Percentiles rank a stretch among this genome's conserved stretches.
Conservation (phyloP, 352 stramenopile genomes). For the Elongisporangium undulatum region DNA sequence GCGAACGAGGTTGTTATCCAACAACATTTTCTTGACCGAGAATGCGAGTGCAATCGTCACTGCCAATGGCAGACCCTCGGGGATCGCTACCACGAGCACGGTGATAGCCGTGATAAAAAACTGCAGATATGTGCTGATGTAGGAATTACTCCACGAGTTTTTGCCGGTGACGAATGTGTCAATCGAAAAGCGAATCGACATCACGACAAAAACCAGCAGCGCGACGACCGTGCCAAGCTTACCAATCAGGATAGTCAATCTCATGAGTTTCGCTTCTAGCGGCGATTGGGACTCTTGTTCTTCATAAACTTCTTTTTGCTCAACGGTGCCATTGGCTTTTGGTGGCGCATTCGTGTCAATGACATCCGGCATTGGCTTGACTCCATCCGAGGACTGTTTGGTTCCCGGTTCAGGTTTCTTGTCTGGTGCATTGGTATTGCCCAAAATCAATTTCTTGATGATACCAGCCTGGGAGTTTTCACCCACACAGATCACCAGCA, state of each 20-base stretch:
- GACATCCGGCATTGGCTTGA: not conserved
- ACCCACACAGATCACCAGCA: constrained; percentile 93
- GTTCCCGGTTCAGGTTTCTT: too few species aligned
- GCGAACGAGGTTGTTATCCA: constrained; percentile 87
- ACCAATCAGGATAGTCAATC: constrained; percentile 77
- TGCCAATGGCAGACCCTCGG: constrained; percentile 95
- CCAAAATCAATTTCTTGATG: constrained; percentile 87
- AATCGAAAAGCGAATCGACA: constrained; percentile 69
- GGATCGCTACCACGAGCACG: constrained; percentile 96
- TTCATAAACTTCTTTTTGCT: constrained; percentile 62
- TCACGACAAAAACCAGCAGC: constrained; percentile 75
- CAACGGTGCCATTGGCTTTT: constrained; percentile 83
- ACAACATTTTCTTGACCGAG: constrained; percentile 92
- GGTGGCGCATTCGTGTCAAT: too few species aligned
- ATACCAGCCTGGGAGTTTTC: constrained; percentile 91
- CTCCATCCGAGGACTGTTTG: not conserved
- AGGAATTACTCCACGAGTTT: constrained; percentile 48
- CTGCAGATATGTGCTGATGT: constrained; percentile 61
- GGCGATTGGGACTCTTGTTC: constrained; percentile 55
- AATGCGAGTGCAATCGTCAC: constrained; percentile 97
- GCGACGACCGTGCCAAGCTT: constrained; percentile 73
- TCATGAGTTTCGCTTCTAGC: constrained; percentile 84
- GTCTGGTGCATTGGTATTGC: constrained; percentile 66
- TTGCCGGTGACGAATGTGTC: constrained; percentile 46
- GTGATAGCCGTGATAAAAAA: constrained; percentile 88